A percentile compares a stretch with the other conserved stretches of the same genome.
phyloP scores from a whole-genome alignment of 306 rosid genomes.

The Fagus crenata region DNA sequence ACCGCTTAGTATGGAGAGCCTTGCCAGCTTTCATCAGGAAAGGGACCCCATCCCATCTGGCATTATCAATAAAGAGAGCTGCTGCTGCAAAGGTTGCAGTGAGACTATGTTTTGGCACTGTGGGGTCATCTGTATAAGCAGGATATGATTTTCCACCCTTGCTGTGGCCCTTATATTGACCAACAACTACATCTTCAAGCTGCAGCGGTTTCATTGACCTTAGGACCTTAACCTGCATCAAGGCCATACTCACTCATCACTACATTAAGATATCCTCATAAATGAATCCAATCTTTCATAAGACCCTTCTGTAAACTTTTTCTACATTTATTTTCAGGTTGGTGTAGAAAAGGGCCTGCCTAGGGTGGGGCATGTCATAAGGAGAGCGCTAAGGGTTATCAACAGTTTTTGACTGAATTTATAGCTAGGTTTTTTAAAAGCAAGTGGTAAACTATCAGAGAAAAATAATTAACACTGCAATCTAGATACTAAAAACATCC shows the following conservation, averaged over 20 bases:
- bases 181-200: slow-evolving; percentile 84
- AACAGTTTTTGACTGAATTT: background rate
- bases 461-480: background rate
- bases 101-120: slow-evolving; percentile 75
- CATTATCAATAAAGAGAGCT: slow-evolving; percentile 85
- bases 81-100: slow-evolving; percentile 98
- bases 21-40: slow-evolving; percentile 98
- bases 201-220: slow-evolving; percentile 79
- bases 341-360: background rate
- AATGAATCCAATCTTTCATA: background rate
- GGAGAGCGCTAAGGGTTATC: background rate
- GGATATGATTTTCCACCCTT: slow-evolving; percentile 69
- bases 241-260: slow-evolving; percentile 11
- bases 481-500: slow-evolving; percentile 11
- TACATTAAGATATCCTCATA: background rate
- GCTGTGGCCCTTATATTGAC: slow-evolving; percentile 91
- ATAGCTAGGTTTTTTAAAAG: slow-evolving; percentile 1
- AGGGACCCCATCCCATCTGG: slow-evolving; percentile 99
- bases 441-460: background rate
- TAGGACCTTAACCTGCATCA: slow-evolving; percentile 86
- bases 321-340: background rate
- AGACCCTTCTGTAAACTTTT: background rate
- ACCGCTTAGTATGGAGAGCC: slow-evolving; percentile 92
- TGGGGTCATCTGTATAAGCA: slow-evolving; percentile 78
- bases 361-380: background rate